A percentile compares a stretch with the other conserved stretches of the same genome.
phyloP scores from a whole-genome alignment of 495 filamentous ascomycete genomes.

The Tuber melanosporum region DNA sequence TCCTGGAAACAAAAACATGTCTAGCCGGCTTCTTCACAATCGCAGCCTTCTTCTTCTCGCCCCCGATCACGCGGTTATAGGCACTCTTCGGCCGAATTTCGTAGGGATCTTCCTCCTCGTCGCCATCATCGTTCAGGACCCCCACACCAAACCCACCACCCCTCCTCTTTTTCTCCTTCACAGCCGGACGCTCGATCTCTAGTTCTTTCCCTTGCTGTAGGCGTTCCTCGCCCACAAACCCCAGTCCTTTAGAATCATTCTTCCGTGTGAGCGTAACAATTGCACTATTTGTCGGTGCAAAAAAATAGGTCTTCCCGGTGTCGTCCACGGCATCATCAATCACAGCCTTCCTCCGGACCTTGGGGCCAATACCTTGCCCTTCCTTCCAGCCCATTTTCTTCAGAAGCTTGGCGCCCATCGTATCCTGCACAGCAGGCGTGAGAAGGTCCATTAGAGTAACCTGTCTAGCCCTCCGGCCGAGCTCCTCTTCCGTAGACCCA shows the following conservation, averaged over 20 bases:
- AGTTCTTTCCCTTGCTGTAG: slow-evolving; percentile 43
- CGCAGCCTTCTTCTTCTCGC: slow-evolving; percentile 70
- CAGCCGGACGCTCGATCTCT: slow-evolving; percentile 24
- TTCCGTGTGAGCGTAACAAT: slow-evolving; percentile 74
- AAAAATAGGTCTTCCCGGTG: slow-evolving; percentile 57
- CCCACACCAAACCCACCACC: slow-evolving; percentile 78
- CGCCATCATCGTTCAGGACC: slow-evolving; percentile 86
- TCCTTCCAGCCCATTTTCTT: slow-evolving; percentile 95
- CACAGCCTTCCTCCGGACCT: slow-evolving; percentile 67
- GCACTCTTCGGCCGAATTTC: slow-evolving; percentile 83
- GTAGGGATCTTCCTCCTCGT: slow-evolving; percentile 96
- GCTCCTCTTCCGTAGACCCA: slow-evolving; percentile 59
- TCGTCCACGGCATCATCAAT: slow-evolving; percentile 46
- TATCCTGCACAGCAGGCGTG: slow-evolving; percentile 63
- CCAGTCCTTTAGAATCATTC: slow-evolving; percentile 72
- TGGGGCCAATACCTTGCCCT: slow-evolving; percentile 87
- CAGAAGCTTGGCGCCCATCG: slow-evolving; percentile 79
- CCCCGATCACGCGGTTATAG: slow-evolving; percentile 79
- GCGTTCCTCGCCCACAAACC: slow-evolving; percentile 62
- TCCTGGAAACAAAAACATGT: slow-evolving; percentile 75
- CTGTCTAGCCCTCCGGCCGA: slow-evolving; percentile 46
- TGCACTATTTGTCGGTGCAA: slow-evolving; percentile 77
- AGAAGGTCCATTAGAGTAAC: slow-evolving; percentile 67
- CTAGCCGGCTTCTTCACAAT: slow-evolving; percentile 49
- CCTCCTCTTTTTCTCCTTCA: slow-evolving; percentile 49